Percentiles rank a stretch among this genome's conserved stretches.
phyloP scores from a whole-genome alignment of 208 protist species.

The Leishmania gerbilli region DNA sequence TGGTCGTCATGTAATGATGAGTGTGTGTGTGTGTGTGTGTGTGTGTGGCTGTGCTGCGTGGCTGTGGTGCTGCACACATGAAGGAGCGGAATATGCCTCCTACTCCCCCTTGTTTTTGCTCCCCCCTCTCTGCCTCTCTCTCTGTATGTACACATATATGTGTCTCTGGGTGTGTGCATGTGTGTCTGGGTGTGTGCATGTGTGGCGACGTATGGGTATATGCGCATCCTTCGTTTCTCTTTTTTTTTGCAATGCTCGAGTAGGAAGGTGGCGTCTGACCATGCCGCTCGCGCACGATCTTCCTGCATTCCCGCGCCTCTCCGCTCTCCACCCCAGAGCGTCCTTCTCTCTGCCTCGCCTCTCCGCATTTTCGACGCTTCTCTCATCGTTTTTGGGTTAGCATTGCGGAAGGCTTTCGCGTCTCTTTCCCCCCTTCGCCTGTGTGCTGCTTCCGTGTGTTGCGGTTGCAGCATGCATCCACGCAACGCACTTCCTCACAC shows the following conservation, averaged over 20 bases:
- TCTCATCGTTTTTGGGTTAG: not conserved
- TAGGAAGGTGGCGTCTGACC: not conserved
- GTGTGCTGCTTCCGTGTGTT: not conserved
- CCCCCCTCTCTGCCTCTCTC: not conserved
- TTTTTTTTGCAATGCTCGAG: not conserved
- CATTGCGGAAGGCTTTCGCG: too few species aligned
- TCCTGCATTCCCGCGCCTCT: not conserved
- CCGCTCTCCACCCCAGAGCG: not conserved
- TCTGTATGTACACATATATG: not conserved
- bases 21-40: not conserved
- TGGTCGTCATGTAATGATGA: not conserved
- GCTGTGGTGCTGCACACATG: not conserved
- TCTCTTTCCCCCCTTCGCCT: not conserved
- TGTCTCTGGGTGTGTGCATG: not conserved
- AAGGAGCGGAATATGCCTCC: not conserved
- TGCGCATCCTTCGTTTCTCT: not conserved
- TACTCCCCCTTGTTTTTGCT: constrained; percentile 9
- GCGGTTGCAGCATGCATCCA: not conserved
- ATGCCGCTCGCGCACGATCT: not conserved
- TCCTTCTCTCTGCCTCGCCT: not conserved
- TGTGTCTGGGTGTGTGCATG: not conserved
- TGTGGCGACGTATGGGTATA: not conserved
- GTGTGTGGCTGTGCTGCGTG: not conserved
- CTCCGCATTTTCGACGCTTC: not conserved
- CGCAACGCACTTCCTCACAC: not conserved